phyloP scores from a whole-genome alignment of 1,284 basidiomycete species.

The Ceratobasidium sp. region DNA sequence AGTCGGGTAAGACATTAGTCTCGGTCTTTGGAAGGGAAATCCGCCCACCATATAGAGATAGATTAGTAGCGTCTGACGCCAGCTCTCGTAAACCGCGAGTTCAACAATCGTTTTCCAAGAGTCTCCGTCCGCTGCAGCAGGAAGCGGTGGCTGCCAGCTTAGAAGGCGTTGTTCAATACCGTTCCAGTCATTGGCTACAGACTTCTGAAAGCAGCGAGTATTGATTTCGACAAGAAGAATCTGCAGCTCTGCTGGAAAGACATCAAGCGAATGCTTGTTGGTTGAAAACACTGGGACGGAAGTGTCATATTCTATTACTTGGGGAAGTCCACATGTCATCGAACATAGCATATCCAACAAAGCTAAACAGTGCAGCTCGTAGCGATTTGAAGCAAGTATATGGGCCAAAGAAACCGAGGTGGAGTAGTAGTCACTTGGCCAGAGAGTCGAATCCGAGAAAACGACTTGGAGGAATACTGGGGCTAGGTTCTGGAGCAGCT shows the following conservation, averaged over 20 bases:
- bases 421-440: not conserved
- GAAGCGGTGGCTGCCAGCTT: not conserved
- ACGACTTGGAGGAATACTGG: slow-evolving; percentile 14
- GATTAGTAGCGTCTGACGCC: slow-evolving; percentile 17
- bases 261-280: not conserved
- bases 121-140: not conserved
- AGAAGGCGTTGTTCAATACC: slow-evolving; percentile 9
- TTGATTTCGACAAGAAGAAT: slow-evolving; percentile 18
- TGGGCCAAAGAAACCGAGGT: not conserved
- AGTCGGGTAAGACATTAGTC: no score
- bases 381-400: slow-evolving; percentile 3
- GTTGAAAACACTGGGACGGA: no score
- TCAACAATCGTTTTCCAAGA: slow-evolving; percentile 15
- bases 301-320: slow-evolving; percentile 23
- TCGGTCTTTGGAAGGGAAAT: no score
- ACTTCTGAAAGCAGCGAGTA: not conserved
- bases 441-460: not conserved
- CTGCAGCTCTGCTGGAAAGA: not conserved
- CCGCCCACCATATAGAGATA: slow-evolving; percentile 21
- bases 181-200: not conserved
- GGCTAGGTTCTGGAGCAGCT: not conserved
- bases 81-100: slow-evolving; percentile 22
- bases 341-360: slow-evolving; percentile 17
- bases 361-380: slow-evolving; percentile 6
- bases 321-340: slow-evolving; percentile 19